Base-by-base conservation (phyloP, 1,284 basidiomycete species). In the Inonotus hispidus region DNA sequence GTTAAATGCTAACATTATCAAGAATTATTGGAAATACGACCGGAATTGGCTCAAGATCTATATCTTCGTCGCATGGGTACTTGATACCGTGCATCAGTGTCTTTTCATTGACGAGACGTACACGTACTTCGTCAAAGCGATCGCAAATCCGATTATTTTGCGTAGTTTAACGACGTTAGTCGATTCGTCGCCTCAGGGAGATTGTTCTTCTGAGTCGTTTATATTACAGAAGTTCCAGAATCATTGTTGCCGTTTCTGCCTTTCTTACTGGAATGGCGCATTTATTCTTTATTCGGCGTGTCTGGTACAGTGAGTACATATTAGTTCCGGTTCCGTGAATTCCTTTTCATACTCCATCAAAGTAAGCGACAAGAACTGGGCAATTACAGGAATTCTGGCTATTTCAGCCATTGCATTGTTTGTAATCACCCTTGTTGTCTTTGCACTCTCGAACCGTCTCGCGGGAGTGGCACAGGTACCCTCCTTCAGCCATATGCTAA, bases 331-430 rank as follows among this genome's bases (percentile, higher is more conserved):
- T 43, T 4, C 13, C 19, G 2, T 4, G 13, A 10, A 21, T n/a
- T 43, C 47, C 23, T 8, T 25, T 25, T 21, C 25, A 25, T 21
- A 13, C 1, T 3, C 25, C 16, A 27, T 11, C 41, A n/a, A 43
- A 59, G 58, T 59, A 25, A 59, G 58, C 38, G 53, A 59, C 21
- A 13, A 25, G 6, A 59, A 53, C 39, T 10, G 10, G 1, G 5
- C 32, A 16, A 6, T 59, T 0, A 59, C 43, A 27, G 52, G 49
- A 6, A n/a, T 46, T 1, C 25, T 59, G 10, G 1, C 23, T n/a
- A 13, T 29, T 21, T 8, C 49, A 14, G 23, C 32, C 25, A 1
- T 45, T 2, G 58, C 19, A 23, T 50, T 53, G 27, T 45, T 43
- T n/a, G 35, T 14, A 19, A 11, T 38, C 0, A 53, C 21, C 16